phyloP scores from a whole-genome alignment of 148 eudicot genomes.

The Euryodendron excelsum region DNA sequence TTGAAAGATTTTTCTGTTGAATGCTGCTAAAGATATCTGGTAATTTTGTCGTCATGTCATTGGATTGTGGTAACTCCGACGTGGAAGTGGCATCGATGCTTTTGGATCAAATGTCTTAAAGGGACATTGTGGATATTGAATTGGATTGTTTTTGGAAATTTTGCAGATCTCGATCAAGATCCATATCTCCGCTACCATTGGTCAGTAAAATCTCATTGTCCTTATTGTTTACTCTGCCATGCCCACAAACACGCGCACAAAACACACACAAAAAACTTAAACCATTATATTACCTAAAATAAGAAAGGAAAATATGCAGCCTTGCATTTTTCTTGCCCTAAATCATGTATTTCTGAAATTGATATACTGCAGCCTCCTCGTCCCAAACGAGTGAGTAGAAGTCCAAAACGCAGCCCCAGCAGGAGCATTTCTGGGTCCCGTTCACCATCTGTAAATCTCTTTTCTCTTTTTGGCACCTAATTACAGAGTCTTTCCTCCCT shows the following conservation, averaged over 20 bases:
- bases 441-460: slow-evolving; percentile 19
- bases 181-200: slow-evolving; percentile 35
- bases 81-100: slow-evolving; percentile 5
- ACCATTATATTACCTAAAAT: no score
- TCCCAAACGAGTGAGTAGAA: neutral
- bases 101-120: slow-evolving; percentile 10
- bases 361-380: slow-evolving; percentile 18
- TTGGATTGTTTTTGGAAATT: slow-evolving; percentile 12
- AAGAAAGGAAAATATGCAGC: neutral
- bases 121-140: neutral
- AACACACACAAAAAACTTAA: neutral
- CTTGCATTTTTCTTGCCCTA: neutral
- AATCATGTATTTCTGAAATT: neutral
- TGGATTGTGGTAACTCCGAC: neutral
- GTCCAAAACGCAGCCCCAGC: slow-evolving; percentile 18
- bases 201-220: slow-evolving; percentile 15
- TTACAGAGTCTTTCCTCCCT: neutral
- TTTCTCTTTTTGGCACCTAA: neutral
- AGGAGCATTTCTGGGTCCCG: slow-evolving; percentile 30
- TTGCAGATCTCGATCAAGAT: slow-evolving; percentile 57
- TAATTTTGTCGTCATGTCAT: neutral
- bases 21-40: neutral
- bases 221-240: neutral
- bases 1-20: neutral
- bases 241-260: neutral